Conservation (phyloP, 257 asterid genomes). For the Echites panduratus region DNA sequence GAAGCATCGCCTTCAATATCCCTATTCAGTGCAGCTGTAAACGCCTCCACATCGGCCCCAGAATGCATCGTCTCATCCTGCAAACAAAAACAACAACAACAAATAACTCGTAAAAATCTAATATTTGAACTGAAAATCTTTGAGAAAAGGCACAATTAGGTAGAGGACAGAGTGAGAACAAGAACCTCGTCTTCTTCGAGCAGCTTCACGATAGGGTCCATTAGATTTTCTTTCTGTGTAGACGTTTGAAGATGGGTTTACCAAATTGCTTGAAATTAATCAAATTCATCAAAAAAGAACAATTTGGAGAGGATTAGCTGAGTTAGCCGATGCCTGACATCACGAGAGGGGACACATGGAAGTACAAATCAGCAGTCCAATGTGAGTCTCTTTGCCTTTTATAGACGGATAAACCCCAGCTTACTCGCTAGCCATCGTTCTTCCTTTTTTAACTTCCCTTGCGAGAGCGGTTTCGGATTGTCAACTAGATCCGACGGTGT, state of each 20-base stretch:
- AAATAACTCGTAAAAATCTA: neutral
- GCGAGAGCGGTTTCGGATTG: too few relatives aligned
- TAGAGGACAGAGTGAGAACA: neutral
- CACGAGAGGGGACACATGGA: too few relatives aligned
- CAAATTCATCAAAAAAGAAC: neutral
- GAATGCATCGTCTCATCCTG: constrained; percentile 96
- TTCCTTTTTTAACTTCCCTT: too few relatives aligned
- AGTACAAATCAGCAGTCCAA: too few relatives aligned
- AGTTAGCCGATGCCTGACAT: too few relatives aligned
- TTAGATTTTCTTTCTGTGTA: constrained; percentile 7
- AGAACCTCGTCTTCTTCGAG: constrained; percentile 91
- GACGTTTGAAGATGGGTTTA: neutral
- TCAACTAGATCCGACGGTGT: too few relatives aligned
- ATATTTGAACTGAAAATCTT: constrained; percentile 2
- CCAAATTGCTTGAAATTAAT: neutral
- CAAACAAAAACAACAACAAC: neutral
- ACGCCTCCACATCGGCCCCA: constrained; percentile 95
- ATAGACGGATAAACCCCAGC: too few relatives aligned
- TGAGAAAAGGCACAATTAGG: neutral
- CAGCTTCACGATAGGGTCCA: constrained; percentile 84
- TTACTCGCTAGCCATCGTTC: too few relatives aligned
- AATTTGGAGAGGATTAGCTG: neutral
- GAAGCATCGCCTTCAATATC: constrained; percentile 78
- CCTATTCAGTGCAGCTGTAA: constrained; percentile 84
- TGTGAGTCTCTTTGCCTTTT: too few relatives aligned